Percentiles rank a stretch among this genome's conserved stretches.
Conservation (phyloP, 164 flowering plant species). For the Sedum album region DNA sequence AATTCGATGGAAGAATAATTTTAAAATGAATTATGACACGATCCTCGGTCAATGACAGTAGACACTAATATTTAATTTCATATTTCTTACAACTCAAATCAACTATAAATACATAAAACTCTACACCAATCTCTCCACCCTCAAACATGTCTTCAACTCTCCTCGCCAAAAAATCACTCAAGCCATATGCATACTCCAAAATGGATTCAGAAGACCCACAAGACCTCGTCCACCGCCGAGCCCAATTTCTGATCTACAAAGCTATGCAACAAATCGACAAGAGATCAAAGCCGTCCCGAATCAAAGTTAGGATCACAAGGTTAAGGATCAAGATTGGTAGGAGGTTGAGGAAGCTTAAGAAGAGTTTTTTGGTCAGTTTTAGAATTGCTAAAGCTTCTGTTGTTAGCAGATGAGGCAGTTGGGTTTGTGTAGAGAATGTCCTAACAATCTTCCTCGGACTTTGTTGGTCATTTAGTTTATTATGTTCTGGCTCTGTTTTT, state of each 20-base stretch:
- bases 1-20: no score
- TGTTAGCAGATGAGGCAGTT: not conserved
- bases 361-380: not conserved
- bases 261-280: not conserved
- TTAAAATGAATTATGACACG: no score
- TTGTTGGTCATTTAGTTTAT: not conserved
- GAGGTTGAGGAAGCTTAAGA: not conserved
- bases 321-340: no score
- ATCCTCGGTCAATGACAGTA: not conserved
- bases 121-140: not conserved
- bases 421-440: not conserved
- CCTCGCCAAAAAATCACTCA: not conserved
- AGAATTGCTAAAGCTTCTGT: no score
- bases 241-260: no score
- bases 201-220: not conserved
- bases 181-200: no score
- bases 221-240: conserved; percentile 4
- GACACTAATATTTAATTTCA: not conserved
- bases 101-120: no score
- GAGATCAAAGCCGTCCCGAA: not conserved
- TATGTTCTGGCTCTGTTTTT: not conserved
- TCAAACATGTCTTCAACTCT: not conserved
- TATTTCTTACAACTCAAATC: not conserved
- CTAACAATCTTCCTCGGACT: not conserved
- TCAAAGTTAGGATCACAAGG: no score